Evolutionary conservation across 345 rosid species (phyloP).

Genomic region (Cochlearia excelsa): DNA sequence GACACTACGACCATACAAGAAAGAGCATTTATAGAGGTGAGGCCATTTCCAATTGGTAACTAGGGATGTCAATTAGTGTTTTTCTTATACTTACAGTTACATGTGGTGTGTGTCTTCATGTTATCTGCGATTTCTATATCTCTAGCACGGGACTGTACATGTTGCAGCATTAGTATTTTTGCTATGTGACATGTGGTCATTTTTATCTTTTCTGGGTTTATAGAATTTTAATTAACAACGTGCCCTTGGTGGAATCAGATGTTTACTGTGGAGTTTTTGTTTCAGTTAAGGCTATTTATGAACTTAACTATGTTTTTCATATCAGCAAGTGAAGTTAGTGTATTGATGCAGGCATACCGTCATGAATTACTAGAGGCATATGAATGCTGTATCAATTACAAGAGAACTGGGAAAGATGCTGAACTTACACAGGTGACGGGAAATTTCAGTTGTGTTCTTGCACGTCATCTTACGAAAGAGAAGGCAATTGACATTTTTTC

Average conservation of each 20-base stretch:
- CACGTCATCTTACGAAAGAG: conserved; percentile 11
- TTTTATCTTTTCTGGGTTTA: not conserved
- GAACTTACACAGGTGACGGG: conserved; percentile 86
- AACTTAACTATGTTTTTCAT: conserved; percentile 12
- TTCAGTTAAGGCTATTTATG: conserved; percentile 13
- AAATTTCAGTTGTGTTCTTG: conserved; percentile 15
- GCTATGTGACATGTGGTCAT: conserved; percentile 12
- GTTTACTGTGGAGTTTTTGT: conserved; percentile 8
- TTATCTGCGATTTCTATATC: conserved; percentile 19
- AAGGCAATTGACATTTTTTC: conserved; percentile 18
- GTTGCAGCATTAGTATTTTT: conserved; percentile 3
- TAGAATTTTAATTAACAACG: conserved; percentile 1
- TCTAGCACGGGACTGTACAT: conserved; percentile 10
- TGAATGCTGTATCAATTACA: conserved; percentile 90
- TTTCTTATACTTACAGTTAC: not conserved
- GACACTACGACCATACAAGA: conserved; percentile 75
- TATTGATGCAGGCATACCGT: conserved; percentile 70
- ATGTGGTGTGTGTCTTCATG: not conserved
- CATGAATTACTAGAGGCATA: conserved; percentile 83
- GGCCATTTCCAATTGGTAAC: conserved; percentile 3
- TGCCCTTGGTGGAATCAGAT: conserved; percentile 23
- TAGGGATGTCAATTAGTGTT: conserved; percentile 13
- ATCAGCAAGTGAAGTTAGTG: conserved; percentile 23
- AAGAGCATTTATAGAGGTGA: conserved; percentile 93
- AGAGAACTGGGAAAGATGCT: conserved; percentile 85